phyloP scores from a whole-genome alignment of 306 rosid genomes.

The Cucumis cinereus region DNA sequence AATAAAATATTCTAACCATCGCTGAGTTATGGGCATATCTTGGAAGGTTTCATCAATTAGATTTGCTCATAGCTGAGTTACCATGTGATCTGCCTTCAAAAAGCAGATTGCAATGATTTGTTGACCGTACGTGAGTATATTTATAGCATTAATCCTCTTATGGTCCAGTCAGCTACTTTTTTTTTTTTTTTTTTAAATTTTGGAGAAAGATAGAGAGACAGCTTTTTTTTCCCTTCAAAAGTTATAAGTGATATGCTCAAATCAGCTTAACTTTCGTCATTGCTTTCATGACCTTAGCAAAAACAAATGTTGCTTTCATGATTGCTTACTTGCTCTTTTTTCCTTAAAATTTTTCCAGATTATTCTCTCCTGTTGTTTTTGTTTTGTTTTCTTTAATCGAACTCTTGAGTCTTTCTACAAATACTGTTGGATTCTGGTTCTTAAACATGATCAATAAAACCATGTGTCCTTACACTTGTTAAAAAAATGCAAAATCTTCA shows the following conservation, averaged over 20 bases:
- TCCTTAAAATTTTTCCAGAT: background rate
- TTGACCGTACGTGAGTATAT: background rate
- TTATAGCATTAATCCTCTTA: background rate
- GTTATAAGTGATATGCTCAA: background rate
- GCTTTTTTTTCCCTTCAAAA: background rate
- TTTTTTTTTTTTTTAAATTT: too few species aligned
- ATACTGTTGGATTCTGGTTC: background rate
- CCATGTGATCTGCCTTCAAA: too few species aligned
- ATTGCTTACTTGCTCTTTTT: background rate
- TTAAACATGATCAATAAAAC: background rate
- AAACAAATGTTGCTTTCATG: background rate
- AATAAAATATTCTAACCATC: background rate
- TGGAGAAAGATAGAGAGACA: background rate
- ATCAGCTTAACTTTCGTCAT: background rate
- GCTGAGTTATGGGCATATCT: background rate
- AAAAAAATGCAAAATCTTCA: conserved; percentile 3
- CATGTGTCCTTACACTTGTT: background rate
- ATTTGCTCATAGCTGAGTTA: too few species aligned
- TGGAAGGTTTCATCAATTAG: background rate
- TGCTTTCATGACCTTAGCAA: background rate
- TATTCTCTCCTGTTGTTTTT: background rate
- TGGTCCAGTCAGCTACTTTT: background rate
- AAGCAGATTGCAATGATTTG: too few species aligned
- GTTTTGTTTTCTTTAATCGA: background rate
- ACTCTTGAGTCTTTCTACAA: background rate